A percentile compares a stretch with the other conserved stretches of the same genome.
Evolutionary conservation across 2,329 filamentous ascomycete genomes (phyloP).

Genomic region (Verticillium zaregamsianum): DNA sequence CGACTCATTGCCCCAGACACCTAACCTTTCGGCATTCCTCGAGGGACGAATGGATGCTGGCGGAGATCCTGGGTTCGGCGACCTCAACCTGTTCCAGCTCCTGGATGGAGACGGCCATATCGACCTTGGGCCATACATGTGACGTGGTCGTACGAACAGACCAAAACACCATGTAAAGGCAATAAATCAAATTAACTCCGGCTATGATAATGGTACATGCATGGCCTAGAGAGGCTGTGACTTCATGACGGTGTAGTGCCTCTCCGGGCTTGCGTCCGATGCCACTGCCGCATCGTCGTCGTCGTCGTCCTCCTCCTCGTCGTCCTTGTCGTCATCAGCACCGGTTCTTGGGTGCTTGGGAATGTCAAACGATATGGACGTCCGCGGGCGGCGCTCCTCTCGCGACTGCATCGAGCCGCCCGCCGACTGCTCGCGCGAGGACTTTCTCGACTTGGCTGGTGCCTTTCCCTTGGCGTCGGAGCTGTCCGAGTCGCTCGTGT

Average conservation of each 20-base stretch:
- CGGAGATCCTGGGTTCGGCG: slow-evolving; percentile 35
- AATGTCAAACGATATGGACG: slow-evolving; percentile 1
- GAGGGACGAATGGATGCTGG: slow-evolving; percentile 31
- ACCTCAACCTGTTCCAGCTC: slow-evolving; percentile 46
- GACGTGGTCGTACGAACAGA: slow-evolving; percentile 1
- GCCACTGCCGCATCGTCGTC: neutral
- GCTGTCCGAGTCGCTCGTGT: neutral
- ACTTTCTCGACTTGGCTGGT: neutral
- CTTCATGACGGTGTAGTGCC: slow-evolving; percentile 2
- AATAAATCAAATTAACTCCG: neutral
- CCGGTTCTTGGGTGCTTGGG: neutral
- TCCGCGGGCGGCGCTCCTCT: neutral
- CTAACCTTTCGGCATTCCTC: slow-evolving; percentile 33
- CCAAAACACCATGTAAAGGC: neutral
- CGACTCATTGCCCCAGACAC: slow-evolving; percentile 33
- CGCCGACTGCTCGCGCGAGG: neutral
- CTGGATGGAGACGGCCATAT: slow-evolving; percentile 49
- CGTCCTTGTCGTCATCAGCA: neutral
- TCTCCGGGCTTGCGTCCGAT: neutral
- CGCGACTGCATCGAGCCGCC: neutral
- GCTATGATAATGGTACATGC: neutral
- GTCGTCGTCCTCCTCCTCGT: neutral
- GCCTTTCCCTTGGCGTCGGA: slow-evolving; percentile 1
- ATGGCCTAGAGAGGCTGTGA: slow-evolving; percentile 1
- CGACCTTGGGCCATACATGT: slow-evolving; percentile 39